Base-by-base conservation (phyloP, 371 early-diverging fungal genomes). In the Catenaria anguillulae region DNA sequence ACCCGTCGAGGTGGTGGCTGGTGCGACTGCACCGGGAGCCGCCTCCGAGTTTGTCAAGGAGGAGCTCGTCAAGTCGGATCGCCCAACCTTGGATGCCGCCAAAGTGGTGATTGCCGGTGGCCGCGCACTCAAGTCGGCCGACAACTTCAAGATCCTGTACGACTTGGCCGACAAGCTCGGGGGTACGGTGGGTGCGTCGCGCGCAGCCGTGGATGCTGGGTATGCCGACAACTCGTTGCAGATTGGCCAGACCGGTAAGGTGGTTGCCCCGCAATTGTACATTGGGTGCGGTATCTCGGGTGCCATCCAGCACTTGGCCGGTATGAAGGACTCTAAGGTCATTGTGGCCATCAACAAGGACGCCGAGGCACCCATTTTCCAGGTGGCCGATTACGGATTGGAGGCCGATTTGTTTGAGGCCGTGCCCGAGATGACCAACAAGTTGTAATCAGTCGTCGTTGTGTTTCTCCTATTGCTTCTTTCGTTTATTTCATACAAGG, bases 321-420 rank as follows among this genome's bases (percentile, higher is more conserved):
- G 97, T 70, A 97, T 97, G 97, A 97, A 97, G 81, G 97, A 97
- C 68, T 87, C 87, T 75, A 97, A 97, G 81, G 86, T 85, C 55
- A 97, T 97, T 76, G 96, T 94, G 40, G 91, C 94, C 61, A 95
- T 97, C 74, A 97, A 97, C 85, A 95, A 92, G 81, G 97, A 97
- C 70, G 83, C 93, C 34, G 97, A 97, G 65, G 93, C 93, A 36
- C 96, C 98, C 60, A 97, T 97, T 63, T 96, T 97, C 87, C 92
- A 93, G 77, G 83, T 97, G 35, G 86, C 97, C 46, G 98, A 97
- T 73, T 93, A 93, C 73, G 94, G 96, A 45, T 80, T 97, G 35
- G 96, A 94, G 60, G 94, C 82, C 33, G 97, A 97, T 71, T 77
- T 97, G 69, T 95, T 96, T 81, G 85, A 84, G 70, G 89, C 83